phyloP scores from a whole-genome alignment of 768 basidiomycete species.

The Cyathus striatus region DNA sequence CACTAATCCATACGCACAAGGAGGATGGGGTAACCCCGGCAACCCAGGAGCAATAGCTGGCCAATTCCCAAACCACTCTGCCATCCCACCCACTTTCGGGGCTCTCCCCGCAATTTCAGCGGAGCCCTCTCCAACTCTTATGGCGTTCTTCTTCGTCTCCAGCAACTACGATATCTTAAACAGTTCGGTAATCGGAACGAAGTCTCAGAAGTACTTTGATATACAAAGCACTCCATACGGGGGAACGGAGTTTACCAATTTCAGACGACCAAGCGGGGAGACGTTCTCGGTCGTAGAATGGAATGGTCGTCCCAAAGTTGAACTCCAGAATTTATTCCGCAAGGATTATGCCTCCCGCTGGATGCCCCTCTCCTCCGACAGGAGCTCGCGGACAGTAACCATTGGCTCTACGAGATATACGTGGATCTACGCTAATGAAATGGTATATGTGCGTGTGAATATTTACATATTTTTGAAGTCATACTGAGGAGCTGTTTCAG shows the following conservation, averaged over 20 bases:
- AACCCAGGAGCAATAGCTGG: background rate
- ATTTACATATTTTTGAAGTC: too few relatives aligned
- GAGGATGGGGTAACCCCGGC: background rate
- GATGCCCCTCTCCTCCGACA: background rate
- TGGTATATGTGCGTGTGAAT: background rate
- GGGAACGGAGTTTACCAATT: background rate
- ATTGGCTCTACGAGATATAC: background rate
- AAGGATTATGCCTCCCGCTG: background rate
- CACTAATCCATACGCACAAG: conserved; percentile 1
- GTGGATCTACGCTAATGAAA: background rate
- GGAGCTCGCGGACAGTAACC: background rate
- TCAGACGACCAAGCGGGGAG: background rate
- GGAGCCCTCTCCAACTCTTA: background rate
- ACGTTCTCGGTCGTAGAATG: background rate
- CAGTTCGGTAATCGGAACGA: background rate
- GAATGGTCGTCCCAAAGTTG: background rate
- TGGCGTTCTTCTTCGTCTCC: background rate
- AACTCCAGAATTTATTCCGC: background rate
- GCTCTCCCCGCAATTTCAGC: background rate
- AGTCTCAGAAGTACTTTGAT: background rate
- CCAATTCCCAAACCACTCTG: background rate
- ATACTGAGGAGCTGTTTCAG: too few relatives aligned
- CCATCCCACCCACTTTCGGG: background rate
- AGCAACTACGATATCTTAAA: background rate
- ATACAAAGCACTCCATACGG: background rate